Evolutionary conservation across 306 rosid species (phyloP), one percentile per base, ranked within the genome.

Genomic region (Castanea mollissima): DNA sequence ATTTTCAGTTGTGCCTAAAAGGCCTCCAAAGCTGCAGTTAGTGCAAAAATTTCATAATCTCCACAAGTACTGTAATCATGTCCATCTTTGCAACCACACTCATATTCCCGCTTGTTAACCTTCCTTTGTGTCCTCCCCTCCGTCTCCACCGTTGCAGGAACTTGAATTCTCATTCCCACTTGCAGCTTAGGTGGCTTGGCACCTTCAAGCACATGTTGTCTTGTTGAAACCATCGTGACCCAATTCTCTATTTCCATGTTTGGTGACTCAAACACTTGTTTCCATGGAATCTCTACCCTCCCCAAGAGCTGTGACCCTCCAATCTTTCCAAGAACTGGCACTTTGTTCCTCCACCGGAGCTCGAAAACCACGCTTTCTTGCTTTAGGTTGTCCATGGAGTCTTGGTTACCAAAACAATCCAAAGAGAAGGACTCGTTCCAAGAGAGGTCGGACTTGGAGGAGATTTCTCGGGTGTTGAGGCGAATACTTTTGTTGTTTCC

Each of bases 351-450:
- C 78, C 83, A 85, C 79, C 96, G 80, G 14, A 95, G 88, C 89
- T 95, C 98, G 55, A 93, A 83, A 14, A 87, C 86, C 20, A 93
- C 79, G 51, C 58, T 90, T 44, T 89, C 88, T 62, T 89, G 83
- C 78, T 80, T 76, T n/a, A 95, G 88, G 46, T 32, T 78, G 9
- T 87, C 84, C 69, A 89, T 67, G 74, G 90, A 83, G 27, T 83
- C 85, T 21, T 75, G 74, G 7, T 75, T 75, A 20, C 96, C 93
- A 6, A 76, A 83, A 73, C 99, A 95, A 38, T 91, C 97, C 74
- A 95, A 70, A 21, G 75, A 85, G 74, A 93, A 85, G 68, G 94
- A 82, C 29, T 95, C 87, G 18, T 91, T 78, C 97, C 99, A 95
- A 63, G 77, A 75, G 38, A 88, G 88, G 7, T 73, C 81, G 27